Evolutionary conservation across 371 early-diverging fungal species (phyloP), one percentile per base, ranked within the genome.

Genomic region (Apophysomyces trapeziformis): DNA sequence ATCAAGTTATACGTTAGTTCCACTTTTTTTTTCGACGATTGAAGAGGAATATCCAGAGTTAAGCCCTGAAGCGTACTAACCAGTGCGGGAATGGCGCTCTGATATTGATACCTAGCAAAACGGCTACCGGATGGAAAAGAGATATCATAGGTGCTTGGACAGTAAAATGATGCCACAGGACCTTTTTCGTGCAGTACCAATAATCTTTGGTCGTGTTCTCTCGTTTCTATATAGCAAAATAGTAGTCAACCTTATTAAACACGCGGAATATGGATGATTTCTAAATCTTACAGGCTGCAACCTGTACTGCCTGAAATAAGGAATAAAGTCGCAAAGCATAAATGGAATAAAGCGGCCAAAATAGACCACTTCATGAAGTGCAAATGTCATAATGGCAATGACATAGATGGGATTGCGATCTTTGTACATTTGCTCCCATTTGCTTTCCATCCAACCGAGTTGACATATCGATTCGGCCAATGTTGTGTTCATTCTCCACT

Each of bases 81-180:
- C 87, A 85, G 44, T 80, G 71, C 16, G 97, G 96, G 75, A 97
- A 90, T 57, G 96, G 96, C 7, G 91, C 89, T 11, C 84, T 70
- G 47, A 95, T 86, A 16, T 90, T 82, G 90, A 96, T 95, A 59
- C 96, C 96, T 60, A 95, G 82, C 46, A 86, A 67, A 67, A 83
- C 83, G 16, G 93, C 95, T 66, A 90, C 69, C 6, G 96, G 95
- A 74, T 95, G 89, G 83, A 97, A 97, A n/a, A 80, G 74, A 50
- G 93, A 83, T 79, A 95, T 92, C 80, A 95, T 79, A 63, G 96
- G 96, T 35, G 91, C 86, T 79, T 95, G 92, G 65, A 92, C 85
- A 35, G 88, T 37, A 71, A 93, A 87, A 65, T 96, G 96, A 57
- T 78, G 78, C 62, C 87, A 78, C 21, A 96, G 71, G 9, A 95